These are phyloP conservation scores for Moringa oleifera DNA, from an alignment of 345 rosid genomes.

Conservation along the genomic window DNA sequence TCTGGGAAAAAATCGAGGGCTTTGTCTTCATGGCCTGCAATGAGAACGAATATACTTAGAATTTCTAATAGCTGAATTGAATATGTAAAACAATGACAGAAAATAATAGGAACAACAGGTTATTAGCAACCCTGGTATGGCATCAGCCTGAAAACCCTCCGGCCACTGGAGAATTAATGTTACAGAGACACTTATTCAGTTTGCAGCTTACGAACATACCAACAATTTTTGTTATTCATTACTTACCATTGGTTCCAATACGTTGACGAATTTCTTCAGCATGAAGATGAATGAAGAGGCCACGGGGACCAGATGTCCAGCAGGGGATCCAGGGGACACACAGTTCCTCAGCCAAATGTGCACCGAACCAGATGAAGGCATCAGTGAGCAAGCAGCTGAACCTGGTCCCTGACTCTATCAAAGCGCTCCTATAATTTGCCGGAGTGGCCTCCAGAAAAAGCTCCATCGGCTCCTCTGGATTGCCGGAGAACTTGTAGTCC, in stretches of 20 bases:
- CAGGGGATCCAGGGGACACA: constrained; percentile 45
- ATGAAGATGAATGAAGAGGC: constrained; percentile 33
- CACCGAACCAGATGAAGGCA: constrained; percentile 50
- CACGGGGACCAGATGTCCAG: constrained; percentile 45
- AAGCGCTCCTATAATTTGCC: constrained; percentile 28
- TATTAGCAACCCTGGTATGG: too few species aligned
- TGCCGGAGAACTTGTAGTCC: constrained; percentile 17
- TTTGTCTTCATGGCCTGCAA: constrained; percentile 23
- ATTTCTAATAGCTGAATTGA: neutral
- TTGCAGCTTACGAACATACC: too few species aligned
- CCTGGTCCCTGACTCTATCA: constrained; percentile 21
- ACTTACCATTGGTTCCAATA: constrained; percentile 19
- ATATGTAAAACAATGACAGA: neutral
- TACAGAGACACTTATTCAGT: too few species aligned
- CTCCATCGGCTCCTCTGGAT: constrained; percentile 30
- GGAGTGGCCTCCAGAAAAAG: constrained; percentile 32
- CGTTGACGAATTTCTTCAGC: constrained; percentile 26
- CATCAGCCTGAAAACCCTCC: too few species aligned
- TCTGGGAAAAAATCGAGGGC: constrained; percentile 36
- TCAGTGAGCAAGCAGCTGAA: constrained; percentile 40
- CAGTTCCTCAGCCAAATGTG: constrained; percentile 36
- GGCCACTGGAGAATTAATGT: too few species aligned
- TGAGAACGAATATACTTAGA: neutral
- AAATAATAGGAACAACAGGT: too few species aligned
- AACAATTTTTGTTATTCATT: too few species aligned